Evolutionary conservation across 805 yeast species (phyloP).

Genomic region (Sungouiozyma intestinalis): DNA sequence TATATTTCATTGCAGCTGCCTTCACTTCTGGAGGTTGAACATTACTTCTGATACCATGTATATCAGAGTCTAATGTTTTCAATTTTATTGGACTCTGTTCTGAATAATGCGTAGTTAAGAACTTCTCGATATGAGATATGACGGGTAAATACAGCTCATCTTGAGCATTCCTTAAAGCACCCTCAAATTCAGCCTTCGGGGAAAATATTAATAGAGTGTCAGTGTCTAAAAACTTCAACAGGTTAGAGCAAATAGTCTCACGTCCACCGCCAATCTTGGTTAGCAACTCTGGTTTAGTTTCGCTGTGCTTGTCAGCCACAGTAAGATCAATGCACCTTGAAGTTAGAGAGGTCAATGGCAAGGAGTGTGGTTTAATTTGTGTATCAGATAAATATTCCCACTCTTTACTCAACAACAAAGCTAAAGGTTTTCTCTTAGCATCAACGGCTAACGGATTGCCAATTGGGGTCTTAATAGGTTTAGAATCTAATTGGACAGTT

Average conservation of each 20-base stretch:
- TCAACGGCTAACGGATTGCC: conserved; percentile 68
- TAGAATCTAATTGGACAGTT: conserved; percentile 58
- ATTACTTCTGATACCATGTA: conserved; percentile 74
- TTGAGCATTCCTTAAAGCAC: conserved; percentile 70
- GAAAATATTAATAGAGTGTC: conserved; percentile 87
- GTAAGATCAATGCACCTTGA: conserved; percentile 78
- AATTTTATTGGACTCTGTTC: conserved; percentile 31
- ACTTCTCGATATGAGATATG: conserved; percentile 53
- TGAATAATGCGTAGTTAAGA: conserved; percentile 33
- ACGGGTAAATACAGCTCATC: conserved; percentile 67
- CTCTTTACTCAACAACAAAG: conserved; percentile 71
- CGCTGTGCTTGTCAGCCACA: conserved; percentile 28
- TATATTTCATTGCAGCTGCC: conserved; percentile 53
- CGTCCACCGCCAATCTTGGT: conserved; percentile 53
- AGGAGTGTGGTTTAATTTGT: conserved; percentile 51
- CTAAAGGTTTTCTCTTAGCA: conserved; percentile 45
- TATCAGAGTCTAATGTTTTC: conserved; percentile 65
- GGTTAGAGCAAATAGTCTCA: conserved; percentile 43
- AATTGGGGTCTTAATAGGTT: conserved; percentile 73
- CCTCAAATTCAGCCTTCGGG: conserved; percentile 72
- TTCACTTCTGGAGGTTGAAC: conserved; percentile 51
- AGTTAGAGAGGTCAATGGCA: conserved; percentile 81
- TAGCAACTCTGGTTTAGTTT: conserved; percentile 34
- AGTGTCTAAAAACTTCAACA: conserved; percentile 82
- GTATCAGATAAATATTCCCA: conserved; percentile 69